phyloP scores from a whole-genome alignment of 352 stramenopile genomes.

The Pythium phragmiticola region DNA sequence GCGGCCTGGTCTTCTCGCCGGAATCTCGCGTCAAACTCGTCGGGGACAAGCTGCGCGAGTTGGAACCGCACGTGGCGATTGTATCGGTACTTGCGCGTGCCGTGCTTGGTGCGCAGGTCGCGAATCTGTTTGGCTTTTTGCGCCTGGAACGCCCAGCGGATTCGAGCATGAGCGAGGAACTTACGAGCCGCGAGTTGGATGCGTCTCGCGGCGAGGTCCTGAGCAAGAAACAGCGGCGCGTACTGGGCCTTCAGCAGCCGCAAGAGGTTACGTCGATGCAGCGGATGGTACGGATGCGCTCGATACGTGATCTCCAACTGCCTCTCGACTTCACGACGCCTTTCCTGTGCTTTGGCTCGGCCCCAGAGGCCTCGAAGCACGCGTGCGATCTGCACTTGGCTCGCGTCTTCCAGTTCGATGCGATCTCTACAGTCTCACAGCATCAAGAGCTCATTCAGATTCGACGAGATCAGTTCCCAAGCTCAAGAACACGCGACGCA shows the following conservation, averaged over 20 bases:
- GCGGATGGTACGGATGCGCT: constrained; percentile 40
- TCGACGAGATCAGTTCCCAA: not conserved
- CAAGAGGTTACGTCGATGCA: constrained; percentile 39
- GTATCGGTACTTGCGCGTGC: constrained; percentile 71
- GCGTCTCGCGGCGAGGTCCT: constrained; percentile 48
- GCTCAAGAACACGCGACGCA: constrained; percentile 24
- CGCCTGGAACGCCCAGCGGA: constrained; percentile 38
- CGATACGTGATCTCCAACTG: constrained; percentile 33
- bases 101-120: constrained; percentile 54
- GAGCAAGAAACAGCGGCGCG: constrained; percentile 50
- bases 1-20: constrained; percentile 39
- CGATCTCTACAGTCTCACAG: constrained; percentile 36
- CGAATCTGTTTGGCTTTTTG: constrained; percentile 36
- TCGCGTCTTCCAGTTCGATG: constrained; percentile 63
- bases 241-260: constrained; percentile 41
- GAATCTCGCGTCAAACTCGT: constrained; percentile 48
- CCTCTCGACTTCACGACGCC: constrained; percentile 25
- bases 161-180: constrained; percentile 47
- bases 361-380: constrained; percentile 64
- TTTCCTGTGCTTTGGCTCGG: constrained; percentile 26
- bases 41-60: constrained; percentile 40
- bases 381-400: constrained; percentile 63
- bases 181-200: constrained; percentile 42
- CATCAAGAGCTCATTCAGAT: not conserved
- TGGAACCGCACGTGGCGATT: constrained; percentile 50